Evolutionary conservation across 176 grass and related monocot species (phyloP), one percentile per base, ranked within the genome.

Genomic region (Rhynchospora pubera): DNA sequence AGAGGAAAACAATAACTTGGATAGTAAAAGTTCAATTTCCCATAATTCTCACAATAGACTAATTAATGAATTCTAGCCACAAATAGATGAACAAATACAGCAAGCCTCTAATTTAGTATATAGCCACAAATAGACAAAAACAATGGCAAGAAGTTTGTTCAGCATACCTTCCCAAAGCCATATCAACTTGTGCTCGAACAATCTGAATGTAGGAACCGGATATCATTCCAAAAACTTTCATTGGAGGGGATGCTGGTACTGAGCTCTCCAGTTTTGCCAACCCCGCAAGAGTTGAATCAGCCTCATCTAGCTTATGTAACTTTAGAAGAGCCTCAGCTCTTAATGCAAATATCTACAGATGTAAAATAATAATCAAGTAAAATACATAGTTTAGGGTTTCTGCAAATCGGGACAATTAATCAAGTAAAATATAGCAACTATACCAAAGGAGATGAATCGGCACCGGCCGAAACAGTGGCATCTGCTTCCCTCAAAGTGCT

Each of bases 311-410:
- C 64, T 90, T 93, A 75, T 99, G 85, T 43, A 99, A 85, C 23
- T 60, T 84, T 45, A 99, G 92, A 87, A 95, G 93, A 74, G 92
- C 92, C 89, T 99, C 96, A 18, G 93, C 91, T 85, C 93, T 99
- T 32, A 84, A 79, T 58, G 92, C 89, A 83, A 93, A 82, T 78
- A 99, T 89, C 96, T 99, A 85, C 52, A 83, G 34, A 4, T 16
- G 43, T 81, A 12, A 65, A 53, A 65, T 48, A 51, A 30, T 59
- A 30, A 61, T 28, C 34, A 39, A 39, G 34, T 2, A 8, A 57
- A 81, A 81, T 62, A 24, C 30, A 9, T 16, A 81, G 45, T 11
- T 30, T 50, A 82, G 14, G 44, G 19, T 23, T 45, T 69, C 82
- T 15, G 47, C 8, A 72, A 76, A 75, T 56, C 62, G 5, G 12